Evolutionary conservation across 2,329 filamentous ascomycete species (phyloP), one percentile per base, ranked within the genome.

Genomic region (Dactylonectria estremocensis): DNA sequence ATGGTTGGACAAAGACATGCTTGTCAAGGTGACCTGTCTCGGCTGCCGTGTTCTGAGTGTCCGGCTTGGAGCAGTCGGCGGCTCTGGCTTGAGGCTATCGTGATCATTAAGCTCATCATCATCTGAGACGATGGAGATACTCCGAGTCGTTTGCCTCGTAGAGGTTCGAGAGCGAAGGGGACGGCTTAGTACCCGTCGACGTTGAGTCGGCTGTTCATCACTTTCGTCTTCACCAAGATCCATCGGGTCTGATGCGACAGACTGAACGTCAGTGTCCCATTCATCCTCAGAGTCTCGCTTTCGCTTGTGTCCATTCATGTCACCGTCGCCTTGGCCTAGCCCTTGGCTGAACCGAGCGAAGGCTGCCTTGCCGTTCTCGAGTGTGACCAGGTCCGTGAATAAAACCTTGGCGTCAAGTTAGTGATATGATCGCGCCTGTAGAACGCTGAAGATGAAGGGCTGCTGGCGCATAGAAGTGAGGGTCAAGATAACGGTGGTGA

Each of bases 351-450:
- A 77, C 5, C 52, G 66, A 52, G 68, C 58, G 10, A 83, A 67
- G 5, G 79, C 77, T 33, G 60, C 61, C 61, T 69, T 71, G 43
- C 80, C 82, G 75, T 80, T 81, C 37, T 79, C 70, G 11, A 80
- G 67, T 5, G 69, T 63, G 58, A 78, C 56, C 1, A 83, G 75
- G 10, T 80, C 66, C 20, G 74, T 65, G 22, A 77, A 70, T 18
- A 76, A 64, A 53, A 83, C 67, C 81, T 83, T 71, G 22, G 33
- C 20, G 33, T 40, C 7, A 50, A 22, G 74, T 77, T 62, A 77
- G 73, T 65, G 59, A 61, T 61, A 24, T 40, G 35, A 18, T n/a
- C 2, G 40, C 8, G 8, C 20, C 35, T 53, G 50, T 20, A 52
- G 18, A 33, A 18, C 9, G 24, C 8, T 4, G 54, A 49, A 48